Evolutionary conservation across 768 basidiomycete genomes (phyloP).

Genomic region (Tulasnella sp.): DNA sequence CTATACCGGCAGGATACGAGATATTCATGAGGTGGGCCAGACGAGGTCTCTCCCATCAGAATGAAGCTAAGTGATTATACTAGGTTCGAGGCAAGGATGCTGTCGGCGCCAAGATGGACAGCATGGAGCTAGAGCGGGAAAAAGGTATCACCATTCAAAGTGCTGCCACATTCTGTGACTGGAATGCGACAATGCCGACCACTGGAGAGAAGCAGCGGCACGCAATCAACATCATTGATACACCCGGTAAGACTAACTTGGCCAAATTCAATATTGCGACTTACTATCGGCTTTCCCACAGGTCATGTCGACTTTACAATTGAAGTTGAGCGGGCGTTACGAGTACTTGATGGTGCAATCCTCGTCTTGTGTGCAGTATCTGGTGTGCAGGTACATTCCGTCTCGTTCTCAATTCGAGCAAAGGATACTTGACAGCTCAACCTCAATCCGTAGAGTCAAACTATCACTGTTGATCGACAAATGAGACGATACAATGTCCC

Average conservation of each 20-base stretch:
- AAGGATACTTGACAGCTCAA: not conserved
- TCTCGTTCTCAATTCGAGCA: not conserved
- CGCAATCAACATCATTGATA: slow-evolving; percentile 96
- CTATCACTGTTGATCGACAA: slow-evolving; percentile 96
- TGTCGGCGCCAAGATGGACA: slow-evolving; percentile 99
- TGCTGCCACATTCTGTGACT: slow-evolving; percentile 97
- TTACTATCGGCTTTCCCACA: slow-evolving; percentile 24
- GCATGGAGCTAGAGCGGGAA: slow-evolving; percentile 96
- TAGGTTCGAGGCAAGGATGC: slow-evolving; percentile 88
- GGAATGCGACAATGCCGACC: slow-evolving; percentile 58
- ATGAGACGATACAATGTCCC: slow-evolving; percentile 97
- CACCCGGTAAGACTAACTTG: slow-evolving; percentile 52
- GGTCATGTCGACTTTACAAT: slow-evolving; percentile 99
- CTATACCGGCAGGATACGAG: slow-evolving; percentile 90
- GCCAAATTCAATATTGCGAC: not conserved
- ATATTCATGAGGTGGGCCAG: slow-evolving; percentile 97
- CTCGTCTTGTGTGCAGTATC: slow-evolving; percentile 94
- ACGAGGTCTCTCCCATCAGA: too few species aligned
- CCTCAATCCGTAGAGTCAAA: slow-evolving; percentile 61
- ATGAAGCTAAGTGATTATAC: not conserved
- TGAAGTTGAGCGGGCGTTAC: slow-evolving; percentile 92
- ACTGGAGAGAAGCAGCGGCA: slow-evolving; percentile 66
- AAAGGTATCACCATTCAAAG: slow-evolving; percentile 99
- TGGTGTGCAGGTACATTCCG: slow-evolving; percentile 67
- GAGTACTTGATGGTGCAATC: slow-evolving; percentile 93